These are phyloP conservation scores for Adansonia grandidieri DNA, from an alignment of 441 rosid genomes.

Conservation along the genomic window DNA sequence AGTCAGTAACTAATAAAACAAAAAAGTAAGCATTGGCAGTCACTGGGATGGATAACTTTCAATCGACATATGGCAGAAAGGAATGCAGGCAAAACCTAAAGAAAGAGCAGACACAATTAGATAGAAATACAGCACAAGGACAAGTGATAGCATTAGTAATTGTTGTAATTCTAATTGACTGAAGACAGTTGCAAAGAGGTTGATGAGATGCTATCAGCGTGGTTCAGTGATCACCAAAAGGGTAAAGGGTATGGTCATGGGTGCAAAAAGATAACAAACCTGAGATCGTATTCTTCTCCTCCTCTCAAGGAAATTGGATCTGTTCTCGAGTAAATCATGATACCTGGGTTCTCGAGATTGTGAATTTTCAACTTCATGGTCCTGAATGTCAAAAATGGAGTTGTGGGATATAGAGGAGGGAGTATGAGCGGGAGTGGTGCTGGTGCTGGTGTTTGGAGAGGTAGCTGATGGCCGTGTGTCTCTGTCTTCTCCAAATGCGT, in stretches of 20 bases:
- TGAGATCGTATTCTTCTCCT: conserved; percentile 96
- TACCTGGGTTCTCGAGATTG: conserved; percentile 78
- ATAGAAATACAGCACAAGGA: conserved; percentile 6
- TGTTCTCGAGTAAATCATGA: conserved; percentile 78
- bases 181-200: neutral
- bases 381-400: too few relatives aligned
- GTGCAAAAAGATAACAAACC: conserved; percentile 52
- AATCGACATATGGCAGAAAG: conserved; percentile 16
- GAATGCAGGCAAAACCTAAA: conserved; percentile 18
- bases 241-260: neutral
- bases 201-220: neutral
- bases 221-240: neutral
- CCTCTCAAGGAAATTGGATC: conserved; percentile 89
- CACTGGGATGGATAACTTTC: conserved; percentile 1
- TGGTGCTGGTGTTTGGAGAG: conserved; percentile 36
- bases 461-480: conserved; percentile 32
- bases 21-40: neutral
- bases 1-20: conserved; percentile 29
- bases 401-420: conserved; percentile 46
- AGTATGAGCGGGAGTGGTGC: conserved; percentile 45
- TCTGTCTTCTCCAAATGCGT: neutral
- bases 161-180: conserved; percentile 1
- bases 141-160: neutral
- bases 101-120: conserved; percentile 1
- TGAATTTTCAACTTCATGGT: conserved; percentile 54